Evolutionary conservation across 129 eudicot genomes (phyloP), one percentile per base, ranked within the genome.

Genomic region (Artemisia tridentata): DNA sequence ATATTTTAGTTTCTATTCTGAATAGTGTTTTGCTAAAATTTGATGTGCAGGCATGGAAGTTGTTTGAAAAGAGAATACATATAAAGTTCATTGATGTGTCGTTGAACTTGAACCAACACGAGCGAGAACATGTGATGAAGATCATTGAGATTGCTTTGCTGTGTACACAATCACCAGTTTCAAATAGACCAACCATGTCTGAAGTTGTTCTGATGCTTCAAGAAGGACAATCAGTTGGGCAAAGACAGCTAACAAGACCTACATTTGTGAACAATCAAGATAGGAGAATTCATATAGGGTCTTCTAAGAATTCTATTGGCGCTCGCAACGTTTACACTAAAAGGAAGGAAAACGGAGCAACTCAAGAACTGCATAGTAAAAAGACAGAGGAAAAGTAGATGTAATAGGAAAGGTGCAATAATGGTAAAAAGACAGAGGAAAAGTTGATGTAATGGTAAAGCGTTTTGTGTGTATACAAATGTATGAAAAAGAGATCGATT

Each of bases 171-270:
- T 81, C 96, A 58, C 89, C 85, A 0, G 79, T 71, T 47, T 62
- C 90, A 45, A 63, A 67, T 20, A 82, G 96, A 65, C 96, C 96
- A 18, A 82, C 85, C n/a, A 86, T 89, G 92, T 86, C 96, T 4
- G 96, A 89, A 78, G 83, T 86, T 13, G 73, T 86, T 60, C 81
- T 76, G 41, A 78, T 84, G 86, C 86, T 89, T 63, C 63, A 72
- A 58, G 78, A 75, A n/a, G 84, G 83, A 19, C 58, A 69, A 29
- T 31, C 88, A 11, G n/a, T 43, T 11, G 84, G 70, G 7, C 69
- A 52, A 1, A 75, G 60, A 62, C 63, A 47, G 14, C 65, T 68
- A 8, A 80, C 71, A 48, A 72, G 76, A 25, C 79, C 83, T 19
- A 63, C 76, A 38, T 38, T 38, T 62, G 46, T 68, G 38, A 68